Evolutionary conservation across 345 rosid species (phyloP).

Genomic region (Atalantia buxifolia): DNA sequence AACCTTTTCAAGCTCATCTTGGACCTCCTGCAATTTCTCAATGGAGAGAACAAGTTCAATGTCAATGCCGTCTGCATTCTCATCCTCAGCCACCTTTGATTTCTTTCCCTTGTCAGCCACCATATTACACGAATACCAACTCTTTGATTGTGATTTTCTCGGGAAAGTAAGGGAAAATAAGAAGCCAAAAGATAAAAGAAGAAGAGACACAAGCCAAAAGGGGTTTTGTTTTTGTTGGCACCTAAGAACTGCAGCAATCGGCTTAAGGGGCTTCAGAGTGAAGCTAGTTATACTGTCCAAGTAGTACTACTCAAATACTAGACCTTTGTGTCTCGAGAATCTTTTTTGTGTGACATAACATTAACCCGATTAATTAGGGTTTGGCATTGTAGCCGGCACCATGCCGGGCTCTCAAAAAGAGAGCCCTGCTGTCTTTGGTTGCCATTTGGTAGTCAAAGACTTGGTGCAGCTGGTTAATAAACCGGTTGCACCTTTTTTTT

Average conservation of each 20-base stretch:
- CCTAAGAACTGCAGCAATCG: neutral
- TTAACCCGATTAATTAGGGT: neutral
- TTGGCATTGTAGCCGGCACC: too few relatives aligned
- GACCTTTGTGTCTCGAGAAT: neutral
- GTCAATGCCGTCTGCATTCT: constrained; percentile 16
- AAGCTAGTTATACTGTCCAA: neutral
- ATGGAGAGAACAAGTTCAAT: constrained; percentile 24
- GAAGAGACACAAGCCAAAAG: neutral
- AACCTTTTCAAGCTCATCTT: constrained; percentile 35
- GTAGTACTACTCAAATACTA: too few relatives aligned
- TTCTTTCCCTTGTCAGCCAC: constrained; percentile 33
- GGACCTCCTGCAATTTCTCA: constrained; percentile 36
- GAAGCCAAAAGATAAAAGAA: neutral
- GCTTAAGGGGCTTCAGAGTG: neutral
- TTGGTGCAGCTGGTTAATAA: too few relatives aligned
- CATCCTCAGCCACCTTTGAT: constrained; percentile 21
- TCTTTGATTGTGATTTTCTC: neutral
- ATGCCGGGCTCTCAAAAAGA: too few relatives aligned
- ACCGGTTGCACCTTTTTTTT: too few relatives aligned
- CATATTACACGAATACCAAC: constrained; percentile 5
- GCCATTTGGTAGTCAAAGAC: too few relatives aligned
- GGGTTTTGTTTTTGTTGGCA: neutral
- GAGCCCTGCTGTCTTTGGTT: too few relatives aligned
- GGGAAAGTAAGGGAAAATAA: neutral
- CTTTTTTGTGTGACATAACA: neutral